phyloP scores from a whole-genome alignment of 75 land plant genomes.

The Selaginella moellendorffii region DNA sequence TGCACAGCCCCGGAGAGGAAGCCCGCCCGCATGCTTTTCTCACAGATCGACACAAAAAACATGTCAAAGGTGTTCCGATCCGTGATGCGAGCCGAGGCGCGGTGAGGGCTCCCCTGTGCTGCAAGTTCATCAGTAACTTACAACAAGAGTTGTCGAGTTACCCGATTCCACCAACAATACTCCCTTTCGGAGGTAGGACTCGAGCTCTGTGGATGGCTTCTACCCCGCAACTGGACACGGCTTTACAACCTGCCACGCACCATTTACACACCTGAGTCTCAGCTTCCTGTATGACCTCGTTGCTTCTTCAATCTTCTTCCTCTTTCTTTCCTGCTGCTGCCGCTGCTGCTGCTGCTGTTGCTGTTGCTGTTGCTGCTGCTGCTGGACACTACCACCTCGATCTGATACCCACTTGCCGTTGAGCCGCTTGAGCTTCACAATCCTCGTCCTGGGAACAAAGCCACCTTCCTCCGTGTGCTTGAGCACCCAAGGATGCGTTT shows the following conservation, averaged over 20 bases:
- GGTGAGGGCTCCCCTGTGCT: too few species aligned
- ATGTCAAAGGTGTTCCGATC: too few species aligned
- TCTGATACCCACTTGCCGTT: background rate
- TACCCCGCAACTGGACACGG: background rate
- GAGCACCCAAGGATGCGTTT: constrained; percentile 4
- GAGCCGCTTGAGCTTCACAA: background rate
- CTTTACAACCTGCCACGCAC: background rate
- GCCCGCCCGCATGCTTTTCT: too few species aligned
- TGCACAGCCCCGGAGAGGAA: too few species aligned
- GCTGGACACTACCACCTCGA: background rate
- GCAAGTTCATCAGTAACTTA: too few species aligned
- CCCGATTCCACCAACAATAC: too few species aligned
- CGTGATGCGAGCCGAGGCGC: too few species aligned
- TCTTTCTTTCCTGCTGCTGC: background rate
- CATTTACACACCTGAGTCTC: background rate
- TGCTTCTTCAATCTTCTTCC: background rate
- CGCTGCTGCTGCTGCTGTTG: background rate
- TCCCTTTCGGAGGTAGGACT: too few species aligned
- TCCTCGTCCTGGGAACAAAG: background rate
- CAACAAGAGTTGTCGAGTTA: too few species aligned
- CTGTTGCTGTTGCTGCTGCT: too few species aligned
- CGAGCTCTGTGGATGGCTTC: too few species aligned
- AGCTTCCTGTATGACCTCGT: background rate
- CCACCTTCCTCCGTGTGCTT: constrained; percentile 5
- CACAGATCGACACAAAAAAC: too few species aligned